Evolutionary conservation across 129 eudicot species (phyloP).

Genomic region (Smallanthus sonchifolius): DNA sequence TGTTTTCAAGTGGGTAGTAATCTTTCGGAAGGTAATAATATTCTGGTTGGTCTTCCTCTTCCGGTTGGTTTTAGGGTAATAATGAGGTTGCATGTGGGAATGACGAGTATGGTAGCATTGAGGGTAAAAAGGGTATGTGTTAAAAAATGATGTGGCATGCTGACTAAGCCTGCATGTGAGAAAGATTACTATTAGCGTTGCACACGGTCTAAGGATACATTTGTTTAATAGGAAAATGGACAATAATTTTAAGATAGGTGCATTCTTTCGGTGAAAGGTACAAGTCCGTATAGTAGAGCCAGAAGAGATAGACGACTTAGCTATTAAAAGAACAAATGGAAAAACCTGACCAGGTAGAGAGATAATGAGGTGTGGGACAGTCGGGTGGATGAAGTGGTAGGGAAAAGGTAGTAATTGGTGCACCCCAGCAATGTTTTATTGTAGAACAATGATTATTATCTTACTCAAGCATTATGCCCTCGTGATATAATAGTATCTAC

Average conservation of each 20-base stretch:
- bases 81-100: too few species aligned
- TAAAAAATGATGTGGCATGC: too few species aligned
- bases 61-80: too few species aligned
- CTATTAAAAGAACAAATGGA: not conserved
- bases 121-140: too few species aligned
- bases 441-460: not conserved
- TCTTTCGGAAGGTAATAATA: too few species aligned
- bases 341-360: conserved; percentile 14
- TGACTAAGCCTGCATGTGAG: too few species aligned
- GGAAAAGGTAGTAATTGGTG: not conserved
- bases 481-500: not conserved
- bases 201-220: not conserved
- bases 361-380: not conserved
- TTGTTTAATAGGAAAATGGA: not conserved
- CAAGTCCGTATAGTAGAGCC: not conserved
- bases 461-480: not conserved
- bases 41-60: too few species aligned
- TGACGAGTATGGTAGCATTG: too few species aligned
- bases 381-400: conserved; percentile 9
- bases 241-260: not conserved
- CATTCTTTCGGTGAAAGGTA: conserved; percentile 7
- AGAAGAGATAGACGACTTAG: conserved; percentile 16
- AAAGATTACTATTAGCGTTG: too few species aligned
- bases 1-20: too few species aligned
- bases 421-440: not conserved